A percentile compares a stretch with the other conserved stretches of the same genome.
Conservation (phyloP, 2,329 filamentous ascomycete species). For the Microcyclosporella mali region DNA sequence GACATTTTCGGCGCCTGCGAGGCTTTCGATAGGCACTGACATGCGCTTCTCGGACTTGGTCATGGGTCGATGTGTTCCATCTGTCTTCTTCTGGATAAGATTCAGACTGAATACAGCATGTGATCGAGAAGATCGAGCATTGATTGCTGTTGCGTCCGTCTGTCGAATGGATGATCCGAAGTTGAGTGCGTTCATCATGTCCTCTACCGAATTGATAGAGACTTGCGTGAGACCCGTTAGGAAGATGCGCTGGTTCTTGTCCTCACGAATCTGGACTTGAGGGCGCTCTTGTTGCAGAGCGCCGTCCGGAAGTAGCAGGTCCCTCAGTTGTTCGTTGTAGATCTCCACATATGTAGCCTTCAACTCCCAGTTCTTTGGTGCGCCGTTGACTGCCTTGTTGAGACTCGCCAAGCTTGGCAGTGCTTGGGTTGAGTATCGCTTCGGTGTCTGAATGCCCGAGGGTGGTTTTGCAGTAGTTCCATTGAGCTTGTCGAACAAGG, state of each 20-base stretch:
- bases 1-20: constrained; percentile 59
- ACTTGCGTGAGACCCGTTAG: constrained; percentile 84
- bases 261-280: constrained; percentile 86
- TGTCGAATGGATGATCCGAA: constrained; percentile 92
- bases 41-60: constrained; percentile 70
- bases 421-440: constrained; percentile 63
- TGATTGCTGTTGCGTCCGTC: constrained; percentile 94
- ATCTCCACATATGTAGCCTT: constrained; percentile 76
- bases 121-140: constrained; percentile 93
- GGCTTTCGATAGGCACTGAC: constrained; percentile 76
- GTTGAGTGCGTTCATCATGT: constrained; percentile 80
- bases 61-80: constrained; percentile 42
- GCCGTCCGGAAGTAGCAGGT: constrained; percentile 75
- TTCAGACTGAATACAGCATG: constrained; percentile 97
- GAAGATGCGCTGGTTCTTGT: constrained; percentile 88
- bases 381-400: constrained; percentile 33
- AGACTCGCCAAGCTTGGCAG: constrained; percentile 41
- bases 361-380: constrained; percentile 78
- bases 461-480: constrained; percentile 54
- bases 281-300: constrained; percentile 64
- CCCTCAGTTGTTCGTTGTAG: constrained; percentile 92
- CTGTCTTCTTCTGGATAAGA: constrained; percentile 74
- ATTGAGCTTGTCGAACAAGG: constrained; percentile 80
- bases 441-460: constrained; percentile 72
- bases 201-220: constrained; percentile 83